A percentile compares a stretch with the other conserved stretches of the same genome.
Evolutionary conservation across 768 basidiomycete genomes (phyloP).

Genomic region (Psilocybe azurescens): DNA sequence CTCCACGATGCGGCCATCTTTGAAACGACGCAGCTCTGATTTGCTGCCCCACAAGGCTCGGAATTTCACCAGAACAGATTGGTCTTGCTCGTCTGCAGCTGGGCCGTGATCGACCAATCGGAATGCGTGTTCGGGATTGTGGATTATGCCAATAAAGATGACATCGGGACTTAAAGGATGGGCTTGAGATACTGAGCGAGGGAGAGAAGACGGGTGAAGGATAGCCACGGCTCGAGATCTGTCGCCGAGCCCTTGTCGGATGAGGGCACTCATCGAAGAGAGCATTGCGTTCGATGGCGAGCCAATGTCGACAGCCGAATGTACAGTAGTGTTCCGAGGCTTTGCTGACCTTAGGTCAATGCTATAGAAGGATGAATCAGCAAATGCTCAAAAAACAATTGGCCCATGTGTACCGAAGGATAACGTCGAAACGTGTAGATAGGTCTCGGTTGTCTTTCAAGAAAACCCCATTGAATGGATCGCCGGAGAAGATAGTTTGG

Average conservation of each 20-base stretch:
- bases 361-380: slow-evolving; percentile 36
- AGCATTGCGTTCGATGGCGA: slow-evolving; percentile 62
- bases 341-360: slow-evolving; percentile 59
- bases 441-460: slow-evolving; percentile 72
- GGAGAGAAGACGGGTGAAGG: slow-evolving; percentile 53
- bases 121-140: slow-evolving; percentile 74
- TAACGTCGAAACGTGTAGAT: slow-evolving; percentile 72
- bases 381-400: background rate
- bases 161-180: slow-evolving; percentile 54
- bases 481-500: slow-evolving; percentile 46
- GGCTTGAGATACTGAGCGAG: slow-evolving; percentile 56
- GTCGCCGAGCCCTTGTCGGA: slow-evolving; percentile 74
- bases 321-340: slow-evolving; percentile 46
- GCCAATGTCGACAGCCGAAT: slow-evolving; percentile 61
- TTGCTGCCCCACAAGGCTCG: slow-evolving; percentile 90
- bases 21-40: slow-evolving; percentile 92
- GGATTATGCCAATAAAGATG: slow-evolving; percentile 77
- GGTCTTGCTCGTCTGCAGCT: slow-evolving; percentile 64
- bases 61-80: slow-evolving; percentile 61
- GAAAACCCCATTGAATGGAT: slow-evolving; percentile 76
- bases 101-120: slow-evolving; percentile 95
- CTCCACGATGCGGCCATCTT: slow-evolving; percentile 91
- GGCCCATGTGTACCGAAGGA: slow-evolving; percentile 56
- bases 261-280: slow-evolving; percentile 50
- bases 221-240: slow-evolving; percentile 71